phyloP scores from a whole-genome alignment of 2,329 filamentous ascomycete species.

The Fusarium torreyae region DNA sequence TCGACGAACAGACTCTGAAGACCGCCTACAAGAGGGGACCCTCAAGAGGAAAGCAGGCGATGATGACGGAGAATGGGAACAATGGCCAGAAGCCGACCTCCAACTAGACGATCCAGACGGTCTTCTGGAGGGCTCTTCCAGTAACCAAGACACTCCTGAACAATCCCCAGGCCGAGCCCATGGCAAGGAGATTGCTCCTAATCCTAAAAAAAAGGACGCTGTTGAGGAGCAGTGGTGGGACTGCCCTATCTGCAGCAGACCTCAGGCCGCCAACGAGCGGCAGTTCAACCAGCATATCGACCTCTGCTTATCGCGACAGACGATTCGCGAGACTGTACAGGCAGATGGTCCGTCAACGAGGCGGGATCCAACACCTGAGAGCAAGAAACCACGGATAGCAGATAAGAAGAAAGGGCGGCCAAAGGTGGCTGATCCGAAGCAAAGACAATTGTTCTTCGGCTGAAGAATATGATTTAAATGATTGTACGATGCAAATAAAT shows the following conservation, averaged over 20 bases:
- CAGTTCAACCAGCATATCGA: slow-evolving; percentile 94
- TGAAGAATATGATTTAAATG: slow-evolving; percentile 44
- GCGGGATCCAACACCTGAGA: slow-evolving; percentile 55
- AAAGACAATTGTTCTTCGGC: slow-evolving; percentile 69
- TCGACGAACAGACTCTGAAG: slow-evolving; percentile 43
- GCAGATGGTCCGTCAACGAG: slow-evolving; percentile 55
- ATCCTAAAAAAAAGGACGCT: slow-evolving; percentile 55
- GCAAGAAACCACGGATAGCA: slow-evolving; percentile 55
- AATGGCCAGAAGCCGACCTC: slow-evolving; percentile 77
- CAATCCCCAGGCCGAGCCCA: slow-evolving; percentile 52
- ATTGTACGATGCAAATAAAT: slow-evolving; percentile 11
- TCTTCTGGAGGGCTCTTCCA: slow-evolving; percentile 24
- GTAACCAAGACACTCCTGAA: slow-evolving; percentile 21
- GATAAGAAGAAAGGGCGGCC: slow-evolving; percentile 60
- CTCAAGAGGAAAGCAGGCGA: slow-evolving; percentile 57
- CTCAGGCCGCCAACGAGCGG: slow-evolving; percentile 81
- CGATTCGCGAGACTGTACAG: slow-evolving; percentile 87
- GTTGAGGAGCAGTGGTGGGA: slow-evolving; percentile 76
- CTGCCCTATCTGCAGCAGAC: slow-evolving; percentile 88
- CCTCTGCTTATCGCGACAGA: slow-evolving; percentile 86
- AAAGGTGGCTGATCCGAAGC: slow-evolving; percentile 59
- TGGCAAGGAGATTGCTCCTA: slow-evolving; percentile 67
- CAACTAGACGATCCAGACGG: slow-evolving; percentile 38
- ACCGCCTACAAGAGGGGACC: slow-evolving; percentile 19
- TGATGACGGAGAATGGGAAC: slow-evolving; percentile 69